Evolutionary conservation across 2,329 filamentous ascomycete genomes (phyloP), one percentile per base, ranked within the genome.

Genomic region (Pseudogymnoascus sp.): DNA sequence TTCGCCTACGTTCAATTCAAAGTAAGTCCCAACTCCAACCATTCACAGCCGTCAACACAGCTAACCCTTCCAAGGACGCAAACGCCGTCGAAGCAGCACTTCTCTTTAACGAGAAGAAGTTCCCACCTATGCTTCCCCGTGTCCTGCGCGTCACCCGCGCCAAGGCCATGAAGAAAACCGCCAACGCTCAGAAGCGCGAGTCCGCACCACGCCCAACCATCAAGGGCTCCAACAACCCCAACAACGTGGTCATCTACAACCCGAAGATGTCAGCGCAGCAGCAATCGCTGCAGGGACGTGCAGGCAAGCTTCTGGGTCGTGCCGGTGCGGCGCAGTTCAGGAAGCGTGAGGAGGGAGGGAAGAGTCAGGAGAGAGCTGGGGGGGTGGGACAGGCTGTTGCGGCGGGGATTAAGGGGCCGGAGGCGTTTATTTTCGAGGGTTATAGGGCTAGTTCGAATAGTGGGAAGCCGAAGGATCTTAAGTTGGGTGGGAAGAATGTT

Each of bases 1-100:
- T 91, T 99, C 73, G 96, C 96, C 66, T 99, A 99, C 72, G 93
- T 99, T 14, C 95, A 99, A 73, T 99, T 99, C 77, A 85, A 88
- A 72, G 85, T 87, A 70, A 78, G 79, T 75, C 50, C 36, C 60
- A 3, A 25, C 31, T 44, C 14, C 28, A 8, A 16, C 60, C 34
- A 23, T 62, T 61, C 59, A 25, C 38, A 25, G 18, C 36, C 37
- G 12, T 63, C 28, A 37, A 37, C 59, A 53, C 53, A 40, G 60
- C 69, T 72, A 66, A 72, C 64, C 59, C 46, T 14, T 38, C 28
- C 6, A 70, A 88, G 80, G 91, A 97, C 70, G 85, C 82, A 66
- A 97, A 96, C 70, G 82, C 88, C 50, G 93, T 99, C 53, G 95
- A 99, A 76, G 84, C 89, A n/a, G 95, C 95, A 1, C 82, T 99